Base-by-base conservation (phyloP, 1,284 basidiomycete genomes). In the Ganoderma multipileum region DNA sequence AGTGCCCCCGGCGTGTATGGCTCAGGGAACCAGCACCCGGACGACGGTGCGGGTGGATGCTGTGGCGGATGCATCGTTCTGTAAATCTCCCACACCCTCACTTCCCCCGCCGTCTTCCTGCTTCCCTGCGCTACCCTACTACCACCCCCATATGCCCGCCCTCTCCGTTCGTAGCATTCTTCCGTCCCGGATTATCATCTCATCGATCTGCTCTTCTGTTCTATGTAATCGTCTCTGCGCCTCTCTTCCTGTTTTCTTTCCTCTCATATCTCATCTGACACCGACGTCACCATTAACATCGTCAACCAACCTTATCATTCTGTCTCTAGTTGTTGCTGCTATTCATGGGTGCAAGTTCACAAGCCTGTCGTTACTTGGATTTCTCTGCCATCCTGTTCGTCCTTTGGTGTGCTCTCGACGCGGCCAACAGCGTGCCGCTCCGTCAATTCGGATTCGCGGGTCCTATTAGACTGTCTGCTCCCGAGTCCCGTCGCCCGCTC, bases 61-160 rank as follows among this genome's bases (percentile, higher is more conserved):
- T 95, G 93, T 76, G 83, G 83, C 33, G 87, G 89, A 66, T 95
- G 93, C 76, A 88, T 95, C 64, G 84, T 95, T 58, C 84, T 67
- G 57, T 79, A 71, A 74, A 54, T 28, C 30, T 30, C 42, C 41
- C 52, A 44, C 41, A 28, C 28, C 38, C 54, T 38, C 50, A 52
- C n/a, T 54, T 38, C 26, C 59, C 47, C 38, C 62, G 33, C 57
- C 63, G 58, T 42, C 66, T 50, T 50, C 38, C 57, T 67, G 57
- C 41, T 65, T 66, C 66, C 36, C 67, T 67, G 72, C 68, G 74
- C 69, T 61, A 73, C 72, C 72, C 64, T 30, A 41, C 33, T 38
- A 61, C 28, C 39, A 61, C 52, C 14, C 38, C 58, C 36, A 23
- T 39, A 39, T 39, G 41, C 57, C 62, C 41, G 41, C 62, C 65